Base-by-base conservation (phyloP, 129 eudicot genomes). In the Chrysanthemum makinoi region DNA sequence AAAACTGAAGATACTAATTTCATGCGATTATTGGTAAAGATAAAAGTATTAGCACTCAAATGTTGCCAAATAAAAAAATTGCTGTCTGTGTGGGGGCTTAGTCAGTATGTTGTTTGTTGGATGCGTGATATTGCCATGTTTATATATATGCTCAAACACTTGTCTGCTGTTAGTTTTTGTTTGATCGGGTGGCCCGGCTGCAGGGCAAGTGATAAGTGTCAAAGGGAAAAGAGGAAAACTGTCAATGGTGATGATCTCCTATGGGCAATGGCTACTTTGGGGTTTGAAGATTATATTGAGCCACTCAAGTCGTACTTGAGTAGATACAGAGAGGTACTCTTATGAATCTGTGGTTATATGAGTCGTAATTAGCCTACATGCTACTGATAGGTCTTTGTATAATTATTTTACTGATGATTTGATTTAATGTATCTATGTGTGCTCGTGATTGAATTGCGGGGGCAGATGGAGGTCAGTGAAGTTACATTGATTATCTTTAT, bases 161-260 rank as follows among this genome's bases (percentile, higher is more conserved):
- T 44, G 10, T 62, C 12, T 46, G 69, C 10, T 76, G 73, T 16
- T 22, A 12, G n/a, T 11, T 47, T 13, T 3, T 39, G 24, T 18
- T 47, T 13, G 33, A 12, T 69, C 1, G 5, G 44, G 33, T 53
- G 39, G 54, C 12, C 68, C 48, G 69, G 70, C 26, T 82, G 22
- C 17, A 90, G 96, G 83, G 96, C 96, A 54, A 90, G 96, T 49
- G 96, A 90, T 71, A 90, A 90, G 78, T 90, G 95, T 79, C 95
- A 79, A 86, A 90, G 87, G 53, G 96, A 90, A 82, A 90, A 90
- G 77, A 85, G 96, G 80, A 90, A 87, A 82, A 90, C 95, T 7
- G 80, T 90, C 39, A 90, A 90, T 62, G 96, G 96, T 39, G 96
- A 87, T 72, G 96, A 90, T 85, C 80, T 90, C 74, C 77, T 90